Evolutionary conservation across 257 asterid genomes (phyloP).

Genomic region (Eucommia ulmoides): DNA sequence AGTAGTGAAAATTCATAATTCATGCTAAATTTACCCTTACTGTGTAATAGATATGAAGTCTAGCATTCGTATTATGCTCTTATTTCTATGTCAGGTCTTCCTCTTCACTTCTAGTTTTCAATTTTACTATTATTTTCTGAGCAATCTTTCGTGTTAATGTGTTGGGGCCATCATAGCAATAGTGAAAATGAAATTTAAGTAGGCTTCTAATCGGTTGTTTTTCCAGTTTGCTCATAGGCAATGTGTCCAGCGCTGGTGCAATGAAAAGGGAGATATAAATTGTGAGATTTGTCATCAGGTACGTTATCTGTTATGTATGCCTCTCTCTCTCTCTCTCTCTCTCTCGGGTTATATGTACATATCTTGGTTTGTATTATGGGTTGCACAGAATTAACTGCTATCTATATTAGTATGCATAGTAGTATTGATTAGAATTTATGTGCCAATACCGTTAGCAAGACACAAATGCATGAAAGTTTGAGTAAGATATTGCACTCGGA

Average conservation of each 20-base stretch:
- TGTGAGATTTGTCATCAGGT: conserved; percentile 51
- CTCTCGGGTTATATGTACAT: too few species aligned
- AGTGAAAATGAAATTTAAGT: neutral
- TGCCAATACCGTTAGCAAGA: too few species aligned
- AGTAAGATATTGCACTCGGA: too few species aligned
- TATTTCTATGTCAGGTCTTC: conserved; percentile 5
- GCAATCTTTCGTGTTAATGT: too few species aligned
- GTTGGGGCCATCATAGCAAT: neutral
- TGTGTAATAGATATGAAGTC: too few species aligned
- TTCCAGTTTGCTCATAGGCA: conserved; percentile 37
- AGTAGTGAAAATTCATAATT: neutral
- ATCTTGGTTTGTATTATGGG: too few species aligned
- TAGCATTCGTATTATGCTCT: neutral
- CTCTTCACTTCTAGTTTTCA: neutral
- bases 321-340: too few species aligned
- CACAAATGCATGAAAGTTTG: too few species aligned
- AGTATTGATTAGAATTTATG: too few species aligned
- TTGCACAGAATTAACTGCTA: too few species aligned
- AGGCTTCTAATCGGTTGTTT: neutral
- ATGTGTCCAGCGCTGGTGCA: conserved; percentile 45
- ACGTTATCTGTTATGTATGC: neutral
- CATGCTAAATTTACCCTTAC: neutral
- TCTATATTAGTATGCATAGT: too few species aligned
- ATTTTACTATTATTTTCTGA: too few species aligned
- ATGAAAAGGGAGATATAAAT: conserved; percentile 40